A percentile compares a stretch with the other conserved stretches of the same genome.
Evolutionary conservation across 2,329 filamentous ascomycete species (phyloP).

Genomic region (Calonectria crousiana): DNA sequence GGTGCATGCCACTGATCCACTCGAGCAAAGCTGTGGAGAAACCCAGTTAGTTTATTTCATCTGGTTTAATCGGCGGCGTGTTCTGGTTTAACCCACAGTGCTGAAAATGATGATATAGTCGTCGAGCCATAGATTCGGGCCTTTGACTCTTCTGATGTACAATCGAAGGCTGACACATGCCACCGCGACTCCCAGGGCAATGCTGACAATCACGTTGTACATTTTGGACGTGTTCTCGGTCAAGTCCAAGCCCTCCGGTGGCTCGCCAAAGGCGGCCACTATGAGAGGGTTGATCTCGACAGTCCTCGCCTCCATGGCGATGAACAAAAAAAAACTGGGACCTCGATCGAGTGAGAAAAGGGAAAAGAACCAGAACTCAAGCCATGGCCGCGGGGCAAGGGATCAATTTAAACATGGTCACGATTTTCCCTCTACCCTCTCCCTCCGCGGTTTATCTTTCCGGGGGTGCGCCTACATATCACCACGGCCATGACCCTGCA

Average conservation of each 20-base stretch:
- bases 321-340: background rate
- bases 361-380: constrained; percentile 2
- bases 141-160: constrained; percentile 20
- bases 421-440: background rate
- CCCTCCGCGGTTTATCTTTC: background rate
- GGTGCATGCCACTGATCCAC: constrained; percentile 7
- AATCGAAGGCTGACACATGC: constrained; percentile 21
- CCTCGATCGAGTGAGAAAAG: background rate
- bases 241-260: constrained; percentile 18
- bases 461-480: background rate
- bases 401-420: constrained; percentile 14
- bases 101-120: constrained; percentile 24
- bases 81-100: constrained; percentile 13
- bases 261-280: constrained; percentile 11
- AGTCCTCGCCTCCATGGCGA: constrained; percentile 10
- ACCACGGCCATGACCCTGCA: constrained; percentile 1
- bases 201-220: constrained; percentile 13
- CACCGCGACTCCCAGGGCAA: constrained; percentile 15
- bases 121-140: constrained; percentile 18
- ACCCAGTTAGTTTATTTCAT: background rate
- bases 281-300: constrained; percentile 18
- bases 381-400: constrained; percentile 13
- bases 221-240: background rate
- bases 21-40: background rate
- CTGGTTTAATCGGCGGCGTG: background rate